Evolutionary conservation across 208 protist species (phyloP).

Genomic region (Wallacemonas sp.): DNA sequence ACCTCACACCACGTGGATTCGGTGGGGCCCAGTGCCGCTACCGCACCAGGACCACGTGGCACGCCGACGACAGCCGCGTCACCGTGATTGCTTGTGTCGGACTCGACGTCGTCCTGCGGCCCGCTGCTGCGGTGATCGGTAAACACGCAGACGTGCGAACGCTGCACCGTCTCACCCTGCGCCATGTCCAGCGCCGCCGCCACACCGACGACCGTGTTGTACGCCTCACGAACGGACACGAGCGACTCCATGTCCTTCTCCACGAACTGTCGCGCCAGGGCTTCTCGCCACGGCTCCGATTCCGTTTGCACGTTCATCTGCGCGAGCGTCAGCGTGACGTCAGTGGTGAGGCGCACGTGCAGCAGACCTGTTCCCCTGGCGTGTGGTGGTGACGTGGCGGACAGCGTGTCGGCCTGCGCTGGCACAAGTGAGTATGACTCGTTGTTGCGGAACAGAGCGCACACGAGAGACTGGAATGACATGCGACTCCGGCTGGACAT

Average conservation of each 20-base stretch:
- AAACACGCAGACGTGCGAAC: not conserved
- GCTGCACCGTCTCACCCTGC: constrained; percentile 3
- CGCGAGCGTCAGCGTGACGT: not conserved
- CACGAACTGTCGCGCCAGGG: not conserved
- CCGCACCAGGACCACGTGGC: not conserved
- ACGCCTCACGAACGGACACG: not conserved
- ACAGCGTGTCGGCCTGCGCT: not conserved
- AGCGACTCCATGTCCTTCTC: constrained; percentile 1
- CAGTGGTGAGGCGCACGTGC: not conserved
- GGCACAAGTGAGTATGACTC: not conserved
- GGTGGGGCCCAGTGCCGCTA: no score
- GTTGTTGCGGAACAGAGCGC: not conserved
- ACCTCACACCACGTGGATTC: constrained; percentile 1
- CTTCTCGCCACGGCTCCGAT: not conserved
- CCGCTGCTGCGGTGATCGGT: constrained; percentile 3
- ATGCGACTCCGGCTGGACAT: constrained; percentile 1
- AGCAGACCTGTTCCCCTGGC: not conserved
- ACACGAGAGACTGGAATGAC: constrained; percentile 4
- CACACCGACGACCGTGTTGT: not conserved
- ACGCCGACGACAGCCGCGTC: not conserved
- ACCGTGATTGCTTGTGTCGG: not conserved
- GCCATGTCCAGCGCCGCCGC: constrained; percentile 3
- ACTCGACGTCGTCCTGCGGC: not conserved
- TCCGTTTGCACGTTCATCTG: not conserved
- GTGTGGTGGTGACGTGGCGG: not conserved